Evolutionary conservation across 306 rosid genomes (phyloP).

Genomic region (Vicia faba): DNA sequence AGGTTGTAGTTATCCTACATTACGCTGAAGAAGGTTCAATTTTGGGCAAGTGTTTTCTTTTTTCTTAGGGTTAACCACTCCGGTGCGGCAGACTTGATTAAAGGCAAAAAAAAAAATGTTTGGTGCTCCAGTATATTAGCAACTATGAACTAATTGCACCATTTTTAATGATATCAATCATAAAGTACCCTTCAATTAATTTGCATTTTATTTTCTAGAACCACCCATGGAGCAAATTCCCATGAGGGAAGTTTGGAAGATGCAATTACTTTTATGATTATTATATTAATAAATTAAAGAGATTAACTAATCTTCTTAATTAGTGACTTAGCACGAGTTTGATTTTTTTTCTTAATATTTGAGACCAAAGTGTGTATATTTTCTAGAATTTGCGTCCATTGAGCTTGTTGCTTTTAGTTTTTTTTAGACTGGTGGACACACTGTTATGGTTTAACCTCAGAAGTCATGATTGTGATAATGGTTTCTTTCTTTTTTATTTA

Average conservation of each 20-base stretch:
- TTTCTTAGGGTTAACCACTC: background rate
- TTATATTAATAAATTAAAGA: background rate
- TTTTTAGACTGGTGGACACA: slow-evolving; percentile 10
- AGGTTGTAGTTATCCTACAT: slow-evolving; percentile 11
- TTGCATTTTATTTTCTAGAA: slow-evolving; percentile 4
- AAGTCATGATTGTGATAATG: slow-evolving; percentile 17
- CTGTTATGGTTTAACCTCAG: slow-evolving; percentile 2
- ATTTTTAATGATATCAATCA: background rate
- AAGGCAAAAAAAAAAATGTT: background rate
- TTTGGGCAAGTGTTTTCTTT: slow-evolving; percentile 14
- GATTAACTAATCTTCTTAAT: background rate
- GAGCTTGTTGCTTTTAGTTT: background rate
- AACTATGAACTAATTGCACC: background rate
- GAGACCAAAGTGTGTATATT: background rate
- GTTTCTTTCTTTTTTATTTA: background rate
- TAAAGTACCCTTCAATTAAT: background rate
- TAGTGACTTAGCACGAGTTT: background rate
- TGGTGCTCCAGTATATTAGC: background rate
- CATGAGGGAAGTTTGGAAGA: background rate
- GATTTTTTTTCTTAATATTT: background rate
- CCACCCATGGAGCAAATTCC: background rate
- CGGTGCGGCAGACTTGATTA: background rate
- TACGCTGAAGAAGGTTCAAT: slow-evolving; percentile 5
- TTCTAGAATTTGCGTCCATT: slow-evolving; percentile 11
- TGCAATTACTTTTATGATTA: background rate